Conservation (phyloP, 2,329 filamentous ascomycete genomes). For the Fusarium piperis region DNA sequence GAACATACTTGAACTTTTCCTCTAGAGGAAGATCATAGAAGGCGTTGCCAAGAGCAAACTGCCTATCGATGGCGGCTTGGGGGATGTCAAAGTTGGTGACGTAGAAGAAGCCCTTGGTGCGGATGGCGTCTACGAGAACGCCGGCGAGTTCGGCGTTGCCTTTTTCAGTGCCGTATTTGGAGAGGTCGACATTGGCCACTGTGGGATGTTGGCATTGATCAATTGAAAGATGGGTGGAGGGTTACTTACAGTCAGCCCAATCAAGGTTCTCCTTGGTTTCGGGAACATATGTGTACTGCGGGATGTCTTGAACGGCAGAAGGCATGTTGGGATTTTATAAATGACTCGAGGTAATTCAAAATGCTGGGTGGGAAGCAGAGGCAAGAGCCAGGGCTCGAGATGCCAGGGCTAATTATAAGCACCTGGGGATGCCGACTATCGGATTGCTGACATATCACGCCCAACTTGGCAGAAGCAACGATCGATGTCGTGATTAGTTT, state of each 20-base stretch:
- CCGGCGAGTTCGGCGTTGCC: slow-evolving; percentile 45
- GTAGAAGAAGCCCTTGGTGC: slow-evolving; percentile 46
- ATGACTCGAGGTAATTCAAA: background rate
- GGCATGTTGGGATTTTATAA: slow-evolving; percentile 40
- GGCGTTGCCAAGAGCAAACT: slow-evolving; percentile 67
- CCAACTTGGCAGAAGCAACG: slow-evolving; percentile 18
- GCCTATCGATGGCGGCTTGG: slow-evolving; percentile 65
- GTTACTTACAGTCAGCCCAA: slow-evolving; percentile 49
- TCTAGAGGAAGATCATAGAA: slow-evolving; percentile 64
- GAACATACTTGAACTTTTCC: slow-evolving; percentile 66
- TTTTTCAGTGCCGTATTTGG: slow-evolving; percentile 45
- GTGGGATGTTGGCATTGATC: background rate
- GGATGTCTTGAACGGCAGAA: slow-evolving; percentile 43
- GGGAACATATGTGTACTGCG: slow-evolving; percentile 49
- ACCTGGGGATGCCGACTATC: background rate
- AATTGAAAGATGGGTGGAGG: too few species aligned
- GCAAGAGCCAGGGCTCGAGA: background rate
- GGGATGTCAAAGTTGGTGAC: slow-evolving; percentile 68
- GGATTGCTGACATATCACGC: background rate
- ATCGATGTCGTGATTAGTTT: slow-evolving; percentile 4
- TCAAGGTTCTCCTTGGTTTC: slow-evolving; percentile 51
- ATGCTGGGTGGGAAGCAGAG: background rate
- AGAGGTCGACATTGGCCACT: slow-evolving; percentile 49
- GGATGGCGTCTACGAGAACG: slow-evolving; percentile 46
- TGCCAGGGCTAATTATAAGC: background rate